These are phyloP conservation scores for Podila verticillata DNA, from an alignment of 192 early-diverging fungal genomes.

Conservation along the genomic window DNA sequence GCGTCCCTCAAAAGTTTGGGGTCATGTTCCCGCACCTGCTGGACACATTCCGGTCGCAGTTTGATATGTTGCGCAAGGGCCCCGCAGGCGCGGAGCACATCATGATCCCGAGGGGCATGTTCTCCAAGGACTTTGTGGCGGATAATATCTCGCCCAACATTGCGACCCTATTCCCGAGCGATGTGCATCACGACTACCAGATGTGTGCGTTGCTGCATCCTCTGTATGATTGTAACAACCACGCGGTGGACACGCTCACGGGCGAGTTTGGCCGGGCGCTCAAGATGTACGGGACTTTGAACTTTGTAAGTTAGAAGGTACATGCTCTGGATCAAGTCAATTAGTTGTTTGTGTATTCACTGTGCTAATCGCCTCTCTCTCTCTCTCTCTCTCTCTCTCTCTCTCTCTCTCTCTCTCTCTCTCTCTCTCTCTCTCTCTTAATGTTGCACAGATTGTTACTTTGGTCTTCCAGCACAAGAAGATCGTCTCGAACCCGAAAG, in stretches of 20 bases:
- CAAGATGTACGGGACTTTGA: constrained; percentile 71
- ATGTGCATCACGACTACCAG: constrained; percentile 61
- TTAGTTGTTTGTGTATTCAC: too few relatives aligned
- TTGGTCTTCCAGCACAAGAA: constrained; percentile 55
- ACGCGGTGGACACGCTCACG: constrained; percentile 50
- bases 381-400: too few relatives aligned
- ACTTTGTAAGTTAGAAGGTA: constrained; percentile 51
- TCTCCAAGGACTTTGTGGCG: constrained; percentile 62
- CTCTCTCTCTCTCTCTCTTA: too few relatives aligned
- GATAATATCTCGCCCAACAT: constrained; percentile 64
- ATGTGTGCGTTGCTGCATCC: constrained; percentile 73
- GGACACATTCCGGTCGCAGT: constrained; percentile 34
- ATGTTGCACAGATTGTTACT: constrained; percentile 52
- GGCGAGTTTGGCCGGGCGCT: constrained; percentile 62
- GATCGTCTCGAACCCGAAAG: constrained; percentile 45
- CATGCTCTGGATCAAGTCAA: too few relatives aligned
- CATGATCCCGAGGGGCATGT: constrained; percentile 55
- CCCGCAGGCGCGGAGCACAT: constrained; percentile 28
- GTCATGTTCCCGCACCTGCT: constrained; percentile 55
- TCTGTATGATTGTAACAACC: constrained; percentile 57
- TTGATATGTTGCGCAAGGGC: constrained; percentile 25
- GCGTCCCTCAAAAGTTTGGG: constrained; percentile 54
- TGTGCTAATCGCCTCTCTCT: too few relatives aligned
- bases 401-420: too few relatives aligned
- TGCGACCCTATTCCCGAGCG: constrained; percentile 47